Base-by-base conservation (phyloP, 768 basidiomycete genomes). In the Mycena alexandri region DNA sequence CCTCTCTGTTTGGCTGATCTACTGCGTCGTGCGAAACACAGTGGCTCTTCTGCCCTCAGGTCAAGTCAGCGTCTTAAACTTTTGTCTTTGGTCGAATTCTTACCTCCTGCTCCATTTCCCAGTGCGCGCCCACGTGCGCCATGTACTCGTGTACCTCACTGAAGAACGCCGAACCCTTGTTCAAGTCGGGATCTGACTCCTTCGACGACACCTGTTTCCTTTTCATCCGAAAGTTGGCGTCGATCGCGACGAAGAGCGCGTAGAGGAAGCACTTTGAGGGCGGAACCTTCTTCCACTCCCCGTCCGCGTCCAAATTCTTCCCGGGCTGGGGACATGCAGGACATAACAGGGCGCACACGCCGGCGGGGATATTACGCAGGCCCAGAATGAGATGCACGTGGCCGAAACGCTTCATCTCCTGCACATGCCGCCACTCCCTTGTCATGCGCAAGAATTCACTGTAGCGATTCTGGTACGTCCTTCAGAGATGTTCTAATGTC, bases 141-240 rank as follows among this genome's bases (percentile, higher is more conserved):
- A 70, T 71, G 64, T 76, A 82, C 13, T 25, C 33, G 16, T 56
- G 25, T 21, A 76, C 67, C 14, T 74, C 66, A 0, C 79, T 74
- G 59, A 79, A 73, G 55, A 78, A 81, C 7, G 72, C 74, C 53
- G 63, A 74, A 2, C 78, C 79, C 16, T 74, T 46, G 13, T 73
- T 63, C 8, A 80, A 71, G 14, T 73, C 71, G 10, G 78, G 75
- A 65, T 79, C 77, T 9, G 42, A 57, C 16, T 53, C 61, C 17
- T 76, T 70, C 12, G 58, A 75, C 3, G 75, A 78, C 2, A 77
- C 70, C 12, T 72, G 53, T 52, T 72, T 71, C 0, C 76, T 69
- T 46, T 79, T 81, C 12, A 81, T 58, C 7, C 44, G 41, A 42
- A 58, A 58, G 14, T 58, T 58, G 14, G 56, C 56, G 17, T 58